Conservation (phyloP, 306 rosid genomes). For the Rubus parviflorus region DNA sequence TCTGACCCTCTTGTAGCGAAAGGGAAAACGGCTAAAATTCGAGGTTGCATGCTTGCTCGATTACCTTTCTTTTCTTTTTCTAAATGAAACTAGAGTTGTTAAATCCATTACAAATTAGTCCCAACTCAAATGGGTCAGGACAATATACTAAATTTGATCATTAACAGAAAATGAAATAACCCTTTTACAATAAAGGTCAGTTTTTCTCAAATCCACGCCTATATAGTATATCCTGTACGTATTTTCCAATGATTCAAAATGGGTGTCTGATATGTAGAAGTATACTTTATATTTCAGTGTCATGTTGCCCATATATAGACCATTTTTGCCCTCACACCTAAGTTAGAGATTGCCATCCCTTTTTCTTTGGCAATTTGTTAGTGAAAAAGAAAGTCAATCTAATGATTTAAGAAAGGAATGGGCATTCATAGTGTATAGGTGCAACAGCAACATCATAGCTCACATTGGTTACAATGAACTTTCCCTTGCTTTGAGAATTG, state of each 20-base stretch:
- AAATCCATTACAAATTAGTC: neutral
- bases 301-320: neutral
- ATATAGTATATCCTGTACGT: too few relatives aligned
- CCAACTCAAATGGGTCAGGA: neutral
- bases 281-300: conserved; percentile 5
- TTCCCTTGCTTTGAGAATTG: neutral
- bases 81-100: neutral
- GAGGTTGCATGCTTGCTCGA: neutral
- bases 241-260: neutral
- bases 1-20: neutral
- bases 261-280: neutral
- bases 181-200: neutral
- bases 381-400: neutral
- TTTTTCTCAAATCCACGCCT: neutral
- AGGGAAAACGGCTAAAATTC: neutral
- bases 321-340: neutral
- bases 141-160: neutral
- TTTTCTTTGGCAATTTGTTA: neutral
- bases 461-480: neutral
- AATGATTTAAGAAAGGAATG: neutral
- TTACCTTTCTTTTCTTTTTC: neutral
- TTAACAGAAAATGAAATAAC: neutral
- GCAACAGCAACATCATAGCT: neutral
- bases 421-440: neutral
- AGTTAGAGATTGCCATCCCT: neutral